Conservation (phyloP, 2,329 filamentous ascomycete species). For the Penicillium freii region DNA sequence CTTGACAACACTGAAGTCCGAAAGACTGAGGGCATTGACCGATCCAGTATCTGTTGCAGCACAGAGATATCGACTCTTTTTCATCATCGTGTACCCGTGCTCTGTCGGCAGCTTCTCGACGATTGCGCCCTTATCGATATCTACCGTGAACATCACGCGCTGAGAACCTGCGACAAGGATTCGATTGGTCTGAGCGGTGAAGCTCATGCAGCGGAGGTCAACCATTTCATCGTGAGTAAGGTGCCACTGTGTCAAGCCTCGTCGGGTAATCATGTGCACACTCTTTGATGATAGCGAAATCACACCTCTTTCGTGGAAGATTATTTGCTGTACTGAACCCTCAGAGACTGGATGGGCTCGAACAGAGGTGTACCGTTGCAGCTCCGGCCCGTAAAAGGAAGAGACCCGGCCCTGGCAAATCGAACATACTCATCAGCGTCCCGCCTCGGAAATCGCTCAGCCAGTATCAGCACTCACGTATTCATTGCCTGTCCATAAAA, state of each 20-base stretch:
- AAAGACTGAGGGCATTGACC: constrained; percentile 81
- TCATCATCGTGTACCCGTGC: constrained; percentile 86
- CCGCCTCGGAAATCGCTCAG: background rate
- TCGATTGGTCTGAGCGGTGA: constrained; percentile 80
- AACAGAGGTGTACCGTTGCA: constrained; percentile 88
- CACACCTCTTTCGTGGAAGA: constrained; percentile 88
- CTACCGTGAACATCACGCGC: constrained; percentile 75
- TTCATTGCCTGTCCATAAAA: constrained; percentile 91
- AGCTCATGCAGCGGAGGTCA: constrained; percentile 91
- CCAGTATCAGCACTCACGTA: constrained; percentile 58
- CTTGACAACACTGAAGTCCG: constrained; percentile 74
- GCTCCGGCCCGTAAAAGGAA: constrained; percentile 81
- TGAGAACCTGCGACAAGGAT: constrained; percentile 87
- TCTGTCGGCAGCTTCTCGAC: constrained; percentile 70
- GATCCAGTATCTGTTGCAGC: constrained; percentile 79
- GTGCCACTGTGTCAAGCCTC: constrained; percentile 86
- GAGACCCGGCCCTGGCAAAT: constrained; percentile 73
- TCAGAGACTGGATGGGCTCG: constrained; percentile 71
- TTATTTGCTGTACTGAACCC: constrained; percentile 78
- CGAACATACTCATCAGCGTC: constrained; percentile 17
- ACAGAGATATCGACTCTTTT: constrained; percentile 81
- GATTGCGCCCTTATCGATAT: constrained; percentile 70
- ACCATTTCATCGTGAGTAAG: constrained; percentile 75
- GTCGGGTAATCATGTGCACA: constrained; percentile 82
- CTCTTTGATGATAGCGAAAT: constrained; percentile 79